Evolutionary conservation across 768 basidiomycete species (phyloP), one percentile per base, ranked within the genome.

Genomic region (Mycena chlorophos): DNA sequence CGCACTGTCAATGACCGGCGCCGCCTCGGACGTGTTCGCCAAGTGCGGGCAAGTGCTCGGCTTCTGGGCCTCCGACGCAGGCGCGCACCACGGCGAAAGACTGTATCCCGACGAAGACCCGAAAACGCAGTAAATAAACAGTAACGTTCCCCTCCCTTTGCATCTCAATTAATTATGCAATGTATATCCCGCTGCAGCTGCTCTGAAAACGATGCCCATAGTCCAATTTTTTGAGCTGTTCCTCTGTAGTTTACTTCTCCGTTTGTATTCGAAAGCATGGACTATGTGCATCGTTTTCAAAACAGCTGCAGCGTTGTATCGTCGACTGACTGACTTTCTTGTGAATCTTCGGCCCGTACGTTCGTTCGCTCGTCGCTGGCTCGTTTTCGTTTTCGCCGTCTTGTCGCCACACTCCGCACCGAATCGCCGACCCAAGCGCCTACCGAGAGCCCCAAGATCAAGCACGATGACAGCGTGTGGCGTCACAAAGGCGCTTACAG

Each of bases 41-140:
- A 64, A 61, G 12, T 52, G 65, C 6, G 72, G 74, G 6, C 68
- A 69, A 31, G 47, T 67, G 14, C 55, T 75, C 16, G 75, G 75
- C 1, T 70, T 67, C 42, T 75, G 75, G 74, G 49, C 48, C 28
- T 2, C 37, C 0, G 37, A 39, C 13, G 30, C 30, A 17, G 17
- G 40, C 23, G 30, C 31, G 4, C 42, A 53, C 22, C 14, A 51
- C 22, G 50, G 48, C 4, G 31, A 14, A 31, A 57, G 57, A 49
- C 38, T 62, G 43, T 62, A 62, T 23, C 54, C 53, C 42, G 45
- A 46, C 26, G 40, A 42, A 42, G 40, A 46, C 45, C 22, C 23
- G 45, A 46, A 46, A 46, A 46, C 45, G 45, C 12, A 46, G 45
- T 46, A 46, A 46, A 8, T 34, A 34, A 8, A 34, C 10, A 8